A percentile compares a stretch with the other conserved stretches of the same genome.
phyloP scores from a whole-genome alignment of 306 rosid species.

The Fragaria nilgerrensis region DNA sequence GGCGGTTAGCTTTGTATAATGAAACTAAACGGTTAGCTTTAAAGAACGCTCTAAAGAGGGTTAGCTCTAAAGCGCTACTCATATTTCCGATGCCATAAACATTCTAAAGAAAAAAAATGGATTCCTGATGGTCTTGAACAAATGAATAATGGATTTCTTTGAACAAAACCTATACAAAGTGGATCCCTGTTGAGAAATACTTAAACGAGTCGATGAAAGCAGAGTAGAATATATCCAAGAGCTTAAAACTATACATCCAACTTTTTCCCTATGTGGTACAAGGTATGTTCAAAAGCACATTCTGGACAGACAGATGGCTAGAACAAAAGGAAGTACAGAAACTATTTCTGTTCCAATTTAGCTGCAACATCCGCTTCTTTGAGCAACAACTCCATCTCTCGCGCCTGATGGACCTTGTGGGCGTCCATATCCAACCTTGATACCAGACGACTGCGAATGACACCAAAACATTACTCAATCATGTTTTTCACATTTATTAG shows the following conservation, averaged over 20 bases:
- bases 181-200: background rate
- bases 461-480: background rate
- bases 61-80: too few relatives aligned
- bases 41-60: too few relatives aligned
- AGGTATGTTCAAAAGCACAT: slow-evolving; percentile 30
- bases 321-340: slow-evolving; percentile 29
- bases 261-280: slow-evolving; percentile 30
- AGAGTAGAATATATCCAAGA: slow-evolving; percentile 30
- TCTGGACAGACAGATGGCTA: slow-evolving; percentile 22
- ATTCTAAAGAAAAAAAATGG: too few relatives aligned
- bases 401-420: slow-evolving; percentile 65
- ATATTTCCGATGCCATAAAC: too few relatives aligned
- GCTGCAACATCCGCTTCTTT: slow-evolving; percentile 72
- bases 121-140: background rate
- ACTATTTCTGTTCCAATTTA: slow-evolving; percentile 35
- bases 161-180: background rate
- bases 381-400: slow-evolving; percentile 73
- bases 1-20: too few relatives aligned
- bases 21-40: too few relatives aligned
- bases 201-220: background rate
- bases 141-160: background rate
- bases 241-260: slow-evolving; percentile 53
- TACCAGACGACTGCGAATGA: slow-evolving; percentile 77
- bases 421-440: slow-evolving; percentile 85
- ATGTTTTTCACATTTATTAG: background rate